Evolutionary conservation across 345 rosid species (phyloP), one percentile per base, ranked within the genome.

Genomic region (Populus simonii): DNA sequence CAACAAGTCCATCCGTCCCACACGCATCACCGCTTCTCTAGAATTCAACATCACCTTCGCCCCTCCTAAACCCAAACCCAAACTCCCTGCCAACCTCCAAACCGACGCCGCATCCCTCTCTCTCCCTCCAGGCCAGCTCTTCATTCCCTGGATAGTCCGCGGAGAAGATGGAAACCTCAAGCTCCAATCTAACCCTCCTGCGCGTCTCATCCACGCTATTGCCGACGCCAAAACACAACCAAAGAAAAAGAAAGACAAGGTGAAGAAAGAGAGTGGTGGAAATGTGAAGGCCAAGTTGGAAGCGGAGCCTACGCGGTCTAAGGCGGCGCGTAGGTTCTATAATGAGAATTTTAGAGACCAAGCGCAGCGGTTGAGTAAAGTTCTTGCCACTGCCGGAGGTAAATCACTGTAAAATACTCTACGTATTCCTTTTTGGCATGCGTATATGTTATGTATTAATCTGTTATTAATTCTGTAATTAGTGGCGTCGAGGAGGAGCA

Each of bases 301-400:
- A 22, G 47, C 18, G 6, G 74, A 33, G 9, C 75, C 71, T 17
- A 41, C 38, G 74, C 76, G 85, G 35, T 93, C 99, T 8, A 95
- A 95, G 80, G 99, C 96, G 9, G 94, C 99, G 0, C 86, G 98
- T 33, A 89, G 96, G 84, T 92, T 85, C 76, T 93, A 93, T 80
- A 96, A 96, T 75, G 96, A 92, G 72, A 87, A 91, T 65, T 89
- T 93, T 61, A 84, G 88, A 75, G 93, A 91, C 20, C 83, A 77
- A 6, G 89, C 97, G 41, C 94, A 93, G 83, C 92, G 98, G 35
- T 85, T 96, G 63, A 87, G 98, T 82, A 96, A 96, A 80, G 93
- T 96, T 75, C 94, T 96, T 15, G 98, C 99, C 45, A 92, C 98
- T 74, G 90, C 97, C 70, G 98, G 99, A 89, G 99, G 98, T 95